Conservation (phyloP, 768 basidiomycete species). For the Serendipita sp. region DNA sequence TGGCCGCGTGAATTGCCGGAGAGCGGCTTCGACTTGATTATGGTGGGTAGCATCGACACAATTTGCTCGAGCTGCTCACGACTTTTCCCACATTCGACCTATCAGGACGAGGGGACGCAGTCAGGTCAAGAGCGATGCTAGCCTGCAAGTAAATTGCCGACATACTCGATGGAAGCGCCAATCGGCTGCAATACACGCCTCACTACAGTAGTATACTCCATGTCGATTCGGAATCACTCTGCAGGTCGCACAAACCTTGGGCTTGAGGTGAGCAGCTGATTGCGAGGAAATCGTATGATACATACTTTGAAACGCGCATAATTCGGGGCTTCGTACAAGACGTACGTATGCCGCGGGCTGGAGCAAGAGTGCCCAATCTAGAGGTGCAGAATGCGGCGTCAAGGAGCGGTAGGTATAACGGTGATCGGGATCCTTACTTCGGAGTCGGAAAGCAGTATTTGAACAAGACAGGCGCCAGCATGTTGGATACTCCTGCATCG, state of each 20-base stretch:
- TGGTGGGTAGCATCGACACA: background rate
- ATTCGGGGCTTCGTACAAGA: background rate
- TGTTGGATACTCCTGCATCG: background rate
- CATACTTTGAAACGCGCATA: conserved; percentile 1
- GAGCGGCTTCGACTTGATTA: background rate
- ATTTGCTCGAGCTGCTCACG: background rate
- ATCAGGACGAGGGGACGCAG: background rate
- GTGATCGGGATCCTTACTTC: background rate
- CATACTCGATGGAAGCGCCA: background rate
- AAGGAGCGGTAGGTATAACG: background rate
- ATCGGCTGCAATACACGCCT: background rate
- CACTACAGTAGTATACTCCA: conserved; percentile 4
- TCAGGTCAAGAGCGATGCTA: background rate
- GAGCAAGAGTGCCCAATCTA: conserved; percentile 3
- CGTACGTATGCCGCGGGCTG: background rate
- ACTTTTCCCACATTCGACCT: background rate
- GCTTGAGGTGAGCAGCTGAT: background rate
- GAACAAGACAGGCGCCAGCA: background rate
- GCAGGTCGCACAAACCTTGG: background rate
- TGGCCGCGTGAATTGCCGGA: background rate
- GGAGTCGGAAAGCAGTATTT: background rate
- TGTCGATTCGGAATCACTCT: background rate
- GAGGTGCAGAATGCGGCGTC: background rate
- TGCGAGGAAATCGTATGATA: background rate
- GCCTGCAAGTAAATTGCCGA: background rate